Base-by-base conservation (phyloP, 148 eudicot species). In the Pouteria glomerata region DNA sequence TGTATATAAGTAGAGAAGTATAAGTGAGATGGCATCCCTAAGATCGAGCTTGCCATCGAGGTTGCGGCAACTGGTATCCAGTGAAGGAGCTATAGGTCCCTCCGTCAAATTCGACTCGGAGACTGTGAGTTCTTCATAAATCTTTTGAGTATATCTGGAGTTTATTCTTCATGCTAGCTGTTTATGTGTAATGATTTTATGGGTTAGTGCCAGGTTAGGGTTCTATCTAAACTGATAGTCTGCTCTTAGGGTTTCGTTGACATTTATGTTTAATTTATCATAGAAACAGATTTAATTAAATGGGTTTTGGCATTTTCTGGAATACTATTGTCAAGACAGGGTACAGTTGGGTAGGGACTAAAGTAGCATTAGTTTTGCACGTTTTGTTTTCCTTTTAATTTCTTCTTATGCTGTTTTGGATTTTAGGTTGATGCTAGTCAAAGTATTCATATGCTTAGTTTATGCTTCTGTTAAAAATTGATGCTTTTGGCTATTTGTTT, bases 31-130 rank as follows among this genome's bases (percentile, higher is more conserved):
- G 98, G 81, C 97, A 27, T 66, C 83, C 70, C 68, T 91, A 76
- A 85, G 99, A 87, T 89, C 99, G 84, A 88, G 85, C 71, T 83
- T 95, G 86, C 98, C 98, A 60, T 89, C 96, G 11, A 82, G 97
- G 85, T 73, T 95, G 29, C 85, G 99, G 73, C 92, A 95, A 57
- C 97, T 95, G 58, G 79, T 95, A 41, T 87, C 96, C 13, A 74
- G 71, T 45, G 96, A 90, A 68, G 97, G 96, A 73, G 85, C 96
- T 14, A 78, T 88, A 57, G 93, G 97, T 35, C 97, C 99, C 69
- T 84, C 96, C 56, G 64, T 95, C 73, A 95, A 91, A 80, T 87
- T 95, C 55, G 93, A 89, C 57, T 84, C 93, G 16, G 96, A 89
- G 50, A 83, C 99, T 57, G 99, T 95, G 69, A 80, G 90, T 82